phyloP scores from a whole-genome alignment of 2,329 filamentous ascomycete genomes.

The Colletotrichum navitas region DNA sequence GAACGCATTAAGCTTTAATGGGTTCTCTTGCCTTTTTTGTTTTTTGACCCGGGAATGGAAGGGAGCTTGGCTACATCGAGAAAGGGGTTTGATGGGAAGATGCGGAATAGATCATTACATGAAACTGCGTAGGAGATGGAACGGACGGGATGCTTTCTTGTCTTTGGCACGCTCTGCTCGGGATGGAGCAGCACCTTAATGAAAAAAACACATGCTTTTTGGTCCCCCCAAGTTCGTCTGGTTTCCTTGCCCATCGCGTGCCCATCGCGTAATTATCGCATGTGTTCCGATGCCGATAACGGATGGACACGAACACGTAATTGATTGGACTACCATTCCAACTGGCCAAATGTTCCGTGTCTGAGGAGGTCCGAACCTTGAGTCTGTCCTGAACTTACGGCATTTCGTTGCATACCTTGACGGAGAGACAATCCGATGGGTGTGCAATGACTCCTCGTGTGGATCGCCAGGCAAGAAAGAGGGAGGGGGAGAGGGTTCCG shows the following conservation, averaged over 20 bases:
- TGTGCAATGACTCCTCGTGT: not conserved
- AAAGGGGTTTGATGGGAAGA: constrained; percentile 16
- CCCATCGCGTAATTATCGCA: not conserved
- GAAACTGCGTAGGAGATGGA: constrained; percentile 22
- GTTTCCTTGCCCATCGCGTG: not conserved
- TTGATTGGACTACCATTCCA: not conserved
- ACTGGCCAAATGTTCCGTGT: not conserved
- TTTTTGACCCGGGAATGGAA: constrained; percentile 29
- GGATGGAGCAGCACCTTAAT: constrained; percentile 32
- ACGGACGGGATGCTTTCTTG: constrained; percentile 20
- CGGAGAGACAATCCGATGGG: not conserved
- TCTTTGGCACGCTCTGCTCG: constrained; percentile 31
- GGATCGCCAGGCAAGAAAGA: too few relatives aligned
- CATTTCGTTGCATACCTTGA: not conserved
- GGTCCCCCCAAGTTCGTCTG: constrained; percentile 21
- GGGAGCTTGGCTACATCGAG: constrained; percentile 38
- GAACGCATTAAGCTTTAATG: constrained; percentile 26
- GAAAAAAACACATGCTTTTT: constrained; percentile 28
- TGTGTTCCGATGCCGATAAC: not conserved
- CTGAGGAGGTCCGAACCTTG: not conserved
- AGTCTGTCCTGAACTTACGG: not conserved
- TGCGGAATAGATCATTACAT: constrained; percentile 33
- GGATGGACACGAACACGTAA: not conserved
- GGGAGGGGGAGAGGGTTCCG: not conserved
- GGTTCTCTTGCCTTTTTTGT: constrained; percentile 22